Conservation (phyloP, 805 yeast species). For the Candida insectorum region DNA sequence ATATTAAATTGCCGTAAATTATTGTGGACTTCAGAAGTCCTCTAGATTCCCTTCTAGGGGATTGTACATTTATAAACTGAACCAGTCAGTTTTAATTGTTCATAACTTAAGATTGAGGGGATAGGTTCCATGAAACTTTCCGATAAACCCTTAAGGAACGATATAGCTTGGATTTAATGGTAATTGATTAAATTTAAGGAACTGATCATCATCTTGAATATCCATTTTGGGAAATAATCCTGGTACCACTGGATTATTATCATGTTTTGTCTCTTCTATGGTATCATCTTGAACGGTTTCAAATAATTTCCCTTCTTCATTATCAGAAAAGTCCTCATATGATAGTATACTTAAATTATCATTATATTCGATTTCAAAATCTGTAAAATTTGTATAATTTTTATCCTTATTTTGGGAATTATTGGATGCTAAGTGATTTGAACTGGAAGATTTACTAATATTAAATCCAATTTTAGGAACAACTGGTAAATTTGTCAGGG, state of each 20-base stretch:
- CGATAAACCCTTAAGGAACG: conserved; percentile 4
- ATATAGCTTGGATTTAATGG: conserved; percentile 29
- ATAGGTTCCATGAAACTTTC: not conserved
- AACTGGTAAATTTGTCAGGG: too few relatives aligned
- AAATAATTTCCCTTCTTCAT: too few relatives aligned
- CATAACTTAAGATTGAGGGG: not conserved
- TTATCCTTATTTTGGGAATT: not conserved
- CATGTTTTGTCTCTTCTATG: too few relatives aligned
- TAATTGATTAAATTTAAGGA: conserved; percentile 22
- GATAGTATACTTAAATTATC: not conserved
- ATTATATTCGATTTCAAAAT: not conserved
- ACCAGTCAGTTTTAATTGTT: conserved; percentile 5
- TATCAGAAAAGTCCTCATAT: not conserved
- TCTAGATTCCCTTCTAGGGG: too few relatives aligned
- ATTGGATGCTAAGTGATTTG: too few relatives aligned
- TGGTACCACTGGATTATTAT: conserved; percentile 34
- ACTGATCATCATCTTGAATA: conserved; percentile 19
- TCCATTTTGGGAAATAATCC: conserved; percentile 36
- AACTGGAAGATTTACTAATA: too few relatives aligned
- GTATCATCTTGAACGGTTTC: too few relatives aligned
- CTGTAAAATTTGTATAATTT: not conserved
- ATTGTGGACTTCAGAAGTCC: too few relatives aligned
- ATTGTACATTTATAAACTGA: too few relatives aligned
- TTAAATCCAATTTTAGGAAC: too few relatives aligned
- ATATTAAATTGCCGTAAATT: not conserved